Conservation (phyloP, 2,329 filamentous ascomycete genomes). For the Arthrinium phaeospermum region DNA sequence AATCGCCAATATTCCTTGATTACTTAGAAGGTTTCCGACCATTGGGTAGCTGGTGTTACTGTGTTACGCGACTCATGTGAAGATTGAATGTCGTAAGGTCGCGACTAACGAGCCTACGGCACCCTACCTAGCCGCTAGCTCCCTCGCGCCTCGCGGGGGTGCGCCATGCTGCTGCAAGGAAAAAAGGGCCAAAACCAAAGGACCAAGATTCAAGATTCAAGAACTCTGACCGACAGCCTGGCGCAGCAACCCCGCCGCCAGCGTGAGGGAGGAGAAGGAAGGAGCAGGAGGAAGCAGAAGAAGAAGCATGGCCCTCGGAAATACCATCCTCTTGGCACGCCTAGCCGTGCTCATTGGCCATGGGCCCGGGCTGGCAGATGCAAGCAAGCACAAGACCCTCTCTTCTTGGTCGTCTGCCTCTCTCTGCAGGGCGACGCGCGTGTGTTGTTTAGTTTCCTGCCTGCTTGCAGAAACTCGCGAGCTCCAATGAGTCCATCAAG, state of each 20-base stretch:
- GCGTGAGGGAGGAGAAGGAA: neutral
- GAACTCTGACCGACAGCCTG: neutral
- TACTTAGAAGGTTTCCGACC: neutral
- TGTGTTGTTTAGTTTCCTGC: neutral
- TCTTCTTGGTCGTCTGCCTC: too few species aligned
- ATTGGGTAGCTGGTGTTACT: neutral
- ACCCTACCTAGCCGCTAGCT: neutral
- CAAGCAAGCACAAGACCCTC: constrained; percentile 5
- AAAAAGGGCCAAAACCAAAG: neutral
- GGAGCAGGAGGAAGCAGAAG: neutral
- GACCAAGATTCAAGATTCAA: neutral
- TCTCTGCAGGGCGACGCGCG: neutral
- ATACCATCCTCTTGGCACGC: neutral
- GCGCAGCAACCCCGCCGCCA: neutral
- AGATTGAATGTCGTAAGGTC: neutral
- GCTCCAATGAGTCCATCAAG: constrained; percentile 8
- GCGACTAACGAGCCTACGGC: neutral
- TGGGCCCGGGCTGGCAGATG: neutral
- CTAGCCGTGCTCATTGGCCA: constrained; percentile 11
- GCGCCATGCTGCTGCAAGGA: neutral
- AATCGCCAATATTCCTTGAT: neutral
- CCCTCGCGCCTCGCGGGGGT: constrained; percentile 1
- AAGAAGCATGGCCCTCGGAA: neutral
- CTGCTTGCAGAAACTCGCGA: neutral
- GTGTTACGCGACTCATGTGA: neutral